A percentile compares a stretch with the other conserved stretches of the same genome.
Conservation (phyloP, 2,329 filamentous ascomycete species). For the Fusarium torulosum region DNA sequence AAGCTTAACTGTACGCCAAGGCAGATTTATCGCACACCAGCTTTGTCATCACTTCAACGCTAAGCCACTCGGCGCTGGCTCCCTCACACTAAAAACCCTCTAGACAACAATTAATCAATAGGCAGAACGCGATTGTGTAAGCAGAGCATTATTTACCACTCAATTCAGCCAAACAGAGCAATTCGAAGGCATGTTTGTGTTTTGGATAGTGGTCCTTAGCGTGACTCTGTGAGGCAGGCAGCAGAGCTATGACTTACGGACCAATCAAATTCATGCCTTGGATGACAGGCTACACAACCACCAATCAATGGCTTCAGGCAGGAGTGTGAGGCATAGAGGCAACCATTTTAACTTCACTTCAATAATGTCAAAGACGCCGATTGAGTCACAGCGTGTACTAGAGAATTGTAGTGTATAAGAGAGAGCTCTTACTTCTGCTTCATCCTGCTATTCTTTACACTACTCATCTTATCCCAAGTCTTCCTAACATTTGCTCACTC, state of each 20-base stretch:
- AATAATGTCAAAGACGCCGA: neutral
- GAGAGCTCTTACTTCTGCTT: neutral
- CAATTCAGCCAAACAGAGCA: neutral
- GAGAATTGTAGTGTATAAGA: conserved; percentile 15
- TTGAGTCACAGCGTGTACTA: conserved; percentile 8
- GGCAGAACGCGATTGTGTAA: conserved; percentile 9
- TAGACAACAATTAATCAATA: neutral
- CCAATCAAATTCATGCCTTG: conserved; percentile 5
- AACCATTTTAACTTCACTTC: neutral
- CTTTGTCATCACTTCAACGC: conserved; percentile 12
- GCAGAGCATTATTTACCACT: neutral
- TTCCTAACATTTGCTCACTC: neutral
- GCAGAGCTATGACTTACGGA: neutral
- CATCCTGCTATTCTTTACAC: neutral
- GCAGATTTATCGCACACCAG: conserved; percentile 3
- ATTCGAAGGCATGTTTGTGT: neutral
- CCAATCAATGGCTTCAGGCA: conserved; percentile 13
- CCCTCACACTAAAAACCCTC: conserved; percentile 30
- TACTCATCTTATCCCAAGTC: neutral
- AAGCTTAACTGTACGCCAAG: conserved; percentile 1
- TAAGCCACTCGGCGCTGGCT: conserved; percentile 23
- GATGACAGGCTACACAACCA: neutral
- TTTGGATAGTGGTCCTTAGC: neutral
- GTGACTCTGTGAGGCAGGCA: conserved; percentile 16
- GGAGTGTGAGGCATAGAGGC: conserved; percentile 21